A percentile compares a stretch with the other conserved stretches of the same genome.
These are phyloP conservation scores for Pterothamnion heteromorphum DNA, from an alignment of 31 red algal genomes.

Conservation along the genomic window DNA sequence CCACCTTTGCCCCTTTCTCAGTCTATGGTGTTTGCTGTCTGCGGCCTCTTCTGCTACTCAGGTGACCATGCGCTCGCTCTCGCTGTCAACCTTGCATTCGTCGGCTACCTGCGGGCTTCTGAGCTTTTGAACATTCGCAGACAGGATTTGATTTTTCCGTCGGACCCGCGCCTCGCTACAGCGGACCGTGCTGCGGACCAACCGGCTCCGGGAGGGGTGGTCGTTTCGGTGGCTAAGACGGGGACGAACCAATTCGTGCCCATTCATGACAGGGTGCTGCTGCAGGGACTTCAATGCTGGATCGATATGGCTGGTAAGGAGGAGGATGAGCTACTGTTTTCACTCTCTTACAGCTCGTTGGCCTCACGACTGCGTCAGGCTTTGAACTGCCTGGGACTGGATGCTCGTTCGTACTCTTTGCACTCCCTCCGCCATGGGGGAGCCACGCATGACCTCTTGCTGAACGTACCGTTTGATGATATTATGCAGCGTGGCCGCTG, in stretches of 20 bases:
- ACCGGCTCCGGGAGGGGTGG: not conserved
- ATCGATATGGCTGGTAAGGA: too few relatives aligned
- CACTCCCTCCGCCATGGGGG: not conserved
- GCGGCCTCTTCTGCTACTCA: not conserved
- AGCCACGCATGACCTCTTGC: conserved; percentile 1
- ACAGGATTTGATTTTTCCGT: not conserved
- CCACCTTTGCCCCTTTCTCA: not conserved
- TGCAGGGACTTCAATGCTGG: not conserved
- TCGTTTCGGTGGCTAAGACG: not conserved
- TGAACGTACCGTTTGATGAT: not conserved
- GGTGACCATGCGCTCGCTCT: not conserved
- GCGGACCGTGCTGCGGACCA: not conserved
- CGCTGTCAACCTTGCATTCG: not conserved
- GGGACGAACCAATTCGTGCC: not conserved
- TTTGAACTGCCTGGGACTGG: not conserved
- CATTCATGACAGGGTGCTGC: not conserved
- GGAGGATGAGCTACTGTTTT: not conserved
- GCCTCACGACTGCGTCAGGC: not conserved
- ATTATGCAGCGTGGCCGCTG: not conserved
- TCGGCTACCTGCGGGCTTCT: not conserved
- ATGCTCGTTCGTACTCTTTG: not conserved
- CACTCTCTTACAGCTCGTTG: not conserved
- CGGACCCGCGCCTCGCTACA: not conserved
- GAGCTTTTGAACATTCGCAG: not conserved
- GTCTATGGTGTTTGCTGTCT: not conserved